Conservation (phyloP, 805 yeast genomes). For the Lachancea meyersii region DNA sequence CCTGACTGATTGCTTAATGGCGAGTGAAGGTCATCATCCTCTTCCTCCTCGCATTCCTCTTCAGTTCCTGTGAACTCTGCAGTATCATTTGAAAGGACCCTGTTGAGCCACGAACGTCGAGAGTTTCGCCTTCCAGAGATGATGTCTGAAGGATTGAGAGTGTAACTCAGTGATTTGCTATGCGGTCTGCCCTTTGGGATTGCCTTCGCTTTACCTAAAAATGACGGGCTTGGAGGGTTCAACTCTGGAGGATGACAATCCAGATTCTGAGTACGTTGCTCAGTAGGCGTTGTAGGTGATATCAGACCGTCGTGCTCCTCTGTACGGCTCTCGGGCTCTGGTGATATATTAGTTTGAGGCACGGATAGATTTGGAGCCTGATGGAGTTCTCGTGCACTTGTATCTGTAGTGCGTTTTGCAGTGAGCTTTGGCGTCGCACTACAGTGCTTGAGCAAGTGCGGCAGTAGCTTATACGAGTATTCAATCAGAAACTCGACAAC, state of each 20-base stretch:
- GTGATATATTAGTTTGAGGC: conserved; percentile 7
- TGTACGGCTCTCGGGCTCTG: neutral
- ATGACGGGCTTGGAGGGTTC: conserved; percentile 12
- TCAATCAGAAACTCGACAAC: conserved; percentile 87
- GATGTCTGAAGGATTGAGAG: conserved; percentile 29
- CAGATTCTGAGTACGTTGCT: neutral
- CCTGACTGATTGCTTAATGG: conserved; percentile 15
- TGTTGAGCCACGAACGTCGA: conserved; percentile 28
- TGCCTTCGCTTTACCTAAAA: conserved; percentile 2
- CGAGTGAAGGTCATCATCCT: conserved; percentile 21
- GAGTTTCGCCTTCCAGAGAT: conserved; percentile 26
- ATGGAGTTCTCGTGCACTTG: neutral
- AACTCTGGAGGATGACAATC: neutral
- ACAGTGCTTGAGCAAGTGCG: conserved; percentile 40
- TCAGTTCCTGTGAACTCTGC: conserved; percentile 28
- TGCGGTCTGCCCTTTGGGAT: conserved; percentile 24
- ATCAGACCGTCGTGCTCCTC: neutral
- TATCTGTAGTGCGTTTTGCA: conserved; percentile 9
- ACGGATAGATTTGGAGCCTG: neutral
- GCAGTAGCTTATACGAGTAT: conserved; percentile 72
- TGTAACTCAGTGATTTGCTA: conserved; percentile 30
- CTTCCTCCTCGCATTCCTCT: conserved; percentile 28
- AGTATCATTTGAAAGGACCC: conserved; percentile 28
- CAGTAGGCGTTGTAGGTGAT: conserved; percentile 8
- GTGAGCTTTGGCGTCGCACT: conserved; percentile 20